Evolutionary conservation across 1,139 yeast genomes (phyloP), one percentile per base, ranked within the genome.

Genomic region (Debaryomyces robertsiae): DNA sequence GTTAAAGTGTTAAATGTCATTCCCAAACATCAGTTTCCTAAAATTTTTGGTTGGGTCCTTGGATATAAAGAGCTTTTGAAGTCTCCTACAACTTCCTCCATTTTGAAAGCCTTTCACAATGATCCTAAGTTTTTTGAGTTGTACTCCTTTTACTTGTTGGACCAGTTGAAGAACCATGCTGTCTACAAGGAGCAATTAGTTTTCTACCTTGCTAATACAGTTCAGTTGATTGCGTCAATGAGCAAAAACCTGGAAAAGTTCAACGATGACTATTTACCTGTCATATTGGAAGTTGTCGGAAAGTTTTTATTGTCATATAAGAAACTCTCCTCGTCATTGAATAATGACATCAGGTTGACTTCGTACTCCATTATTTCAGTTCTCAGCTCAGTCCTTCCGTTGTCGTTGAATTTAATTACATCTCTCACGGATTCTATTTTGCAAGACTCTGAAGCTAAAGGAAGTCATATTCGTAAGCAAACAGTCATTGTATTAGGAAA

Each of bases 351-450:
- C 38, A 94, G 84, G 58, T 75, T 88, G 48, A 84, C 96, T 23
- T 89, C 93, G 3, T 93, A 86, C 58, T 86, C 95, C 41, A 70
- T 90, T 10, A 60, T 91, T 27, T 79, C 94, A 0, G 96, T 93
- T 2, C 69, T 91, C 39, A 77, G 85, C 3, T 75, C 94, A 2
- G 82, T 93, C 38, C 74, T 83, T 33, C 84, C 89, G 6, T 71
- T 93, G 41, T 75, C 84, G 6, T 65, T 72, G 39, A 81, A 78
- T 6, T 77, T 91, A 22, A 69, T 84, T 19, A 64, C 74, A 31
- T 89, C 95, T 2, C 79, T 94, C 6, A 78, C 88, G 17, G 81
- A 79, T 44, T 79, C 94, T 1, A 79, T 93, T 18, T 65, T 58
- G 37, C 43, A 39, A 39, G 56, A 59, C 45, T 49, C 57, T 18